Base-by-base conservation (phyloP, 495 filamentous ascomycete genomes). In the Chaetomidium leptoderma region DNA sequence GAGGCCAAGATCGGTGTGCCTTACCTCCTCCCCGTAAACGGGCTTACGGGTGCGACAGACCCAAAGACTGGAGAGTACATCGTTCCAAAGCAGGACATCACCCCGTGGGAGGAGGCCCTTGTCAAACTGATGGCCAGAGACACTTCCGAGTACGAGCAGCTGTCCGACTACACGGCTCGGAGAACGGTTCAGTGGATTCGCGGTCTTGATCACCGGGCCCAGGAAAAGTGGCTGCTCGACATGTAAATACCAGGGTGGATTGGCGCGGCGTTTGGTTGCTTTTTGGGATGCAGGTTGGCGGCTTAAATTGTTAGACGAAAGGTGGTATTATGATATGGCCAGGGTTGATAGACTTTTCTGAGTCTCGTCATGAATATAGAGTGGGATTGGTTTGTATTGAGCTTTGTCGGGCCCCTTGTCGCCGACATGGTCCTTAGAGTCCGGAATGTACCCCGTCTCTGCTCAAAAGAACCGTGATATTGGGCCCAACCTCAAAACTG, bases 1-100 rank as follows among this genome's bases (percentile, higher is more conserved):
- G 66, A 69, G 40, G 62, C 66, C 10, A 69, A 69, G 57, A 44
- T 69, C 23, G 58, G 53, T n/a, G 32, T 69, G 2, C 62, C 59
- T 0, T 59, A 63, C 39, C 55, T 46, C 45, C 47, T 69, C 23
- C 66, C 64, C 6, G 64, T 69, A 3, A 62, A 63, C 1, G 49
- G 57, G 16, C 47, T 67, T 26, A 63, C 57, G 7, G 66, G 66
- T 16, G 54, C 54, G 17, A 42, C 44, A 2, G 35, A 63, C 13
- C 29, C 40, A 2, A 44, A 61, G 43, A 45, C 43, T 5, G 54
- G 58, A n/a, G 55, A 63, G 37, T 69, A 69, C 35, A 37, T 67
- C 17, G 52, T 69, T 13, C 61, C 66, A 0, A 43, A 61, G 26
- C 64, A 69, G 16, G 55, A 67, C 52, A 53, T 67, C 30, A 36